phyloP scores from a whole-genome alignment of 208 protist genomes.

The Acanthamoeba triangularis region DNA sequence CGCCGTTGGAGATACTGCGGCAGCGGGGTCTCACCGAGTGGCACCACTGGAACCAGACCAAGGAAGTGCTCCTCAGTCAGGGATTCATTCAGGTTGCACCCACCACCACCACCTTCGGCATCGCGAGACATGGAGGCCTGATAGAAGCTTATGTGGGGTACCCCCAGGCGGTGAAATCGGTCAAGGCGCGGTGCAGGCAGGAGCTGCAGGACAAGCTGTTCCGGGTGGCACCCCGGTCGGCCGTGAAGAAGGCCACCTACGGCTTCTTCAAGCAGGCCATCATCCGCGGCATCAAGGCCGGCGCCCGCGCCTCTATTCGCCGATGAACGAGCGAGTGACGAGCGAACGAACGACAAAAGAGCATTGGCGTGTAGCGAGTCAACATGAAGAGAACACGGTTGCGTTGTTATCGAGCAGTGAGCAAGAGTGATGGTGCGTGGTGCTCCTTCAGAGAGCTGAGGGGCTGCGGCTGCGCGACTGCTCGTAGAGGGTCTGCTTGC shows the following conservation, averaged over 20 bases:
- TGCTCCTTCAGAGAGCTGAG: background rate
- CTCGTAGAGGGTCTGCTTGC: conserved; percentile 61
- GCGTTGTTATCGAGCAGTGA: background rate
- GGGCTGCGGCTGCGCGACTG: conserved; percentile 1
- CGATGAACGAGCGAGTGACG: background rate
- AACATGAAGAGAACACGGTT: background rate
- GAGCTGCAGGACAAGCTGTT: conserved; percentile 61
- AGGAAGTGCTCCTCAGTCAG: conserved; percentile 27
- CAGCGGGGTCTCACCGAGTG: conserved; percentile 60
- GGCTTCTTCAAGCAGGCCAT: conserved; percentile 68
- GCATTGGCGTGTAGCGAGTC: no score
- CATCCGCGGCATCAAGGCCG: conserved; percentile 41
- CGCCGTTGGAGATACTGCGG: conserved; percentile 49
- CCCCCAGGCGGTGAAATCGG: background rate
- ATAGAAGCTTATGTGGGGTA: no score
- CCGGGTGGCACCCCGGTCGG: conserved; percentile 18
- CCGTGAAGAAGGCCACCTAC: conserved; percentile 52
- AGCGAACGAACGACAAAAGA: no score
- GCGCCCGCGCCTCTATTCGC: conserved; percentile 18
- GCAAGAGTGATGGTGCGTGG: background rate
- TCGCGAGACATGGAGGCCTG: no score
- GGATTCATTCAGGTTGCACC: background rate
- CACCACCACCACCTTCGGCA: background rate
- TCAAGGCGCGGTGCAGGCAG: background rate
- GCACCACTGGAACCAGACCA: conserved; percentile 14